Percentiles rank a stretch among this genome's conserved stretches.
Evolutionary conservation across 192 early-diverging fungal species (phyloP).

Genomic region (Jimgerdemannia lactiflua): DNA sequence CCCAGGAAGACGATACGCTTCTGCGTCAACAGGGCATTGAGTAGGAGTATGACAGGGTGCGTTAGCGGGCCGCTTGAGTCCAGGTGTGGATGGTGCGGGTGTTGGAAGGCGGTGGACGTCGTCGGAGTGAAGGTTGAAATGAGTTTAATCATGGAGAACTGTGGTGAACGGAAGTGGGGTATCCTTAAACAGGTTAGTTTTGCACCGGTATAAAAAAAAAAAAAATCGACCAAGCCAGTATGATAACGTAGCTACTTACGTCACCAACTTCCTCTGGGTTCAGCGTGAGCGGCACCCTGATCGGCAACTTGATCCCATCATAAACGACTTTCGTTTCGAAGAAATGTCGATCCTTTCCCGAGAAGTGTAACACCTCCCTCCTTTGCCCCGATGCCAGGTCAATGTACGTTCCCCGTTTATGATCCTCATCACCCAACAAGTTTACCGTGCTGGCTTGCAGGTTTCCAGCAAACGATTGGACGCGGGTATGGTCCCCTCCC

Average conservation of each 20-base stretch:
- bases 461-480: background rate
- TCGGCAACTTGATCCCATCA: constrained; percentile 79
- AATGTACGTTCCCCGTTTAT: constrained; percentile 45
- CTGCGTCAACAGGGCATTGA: constrained; percentile 91
- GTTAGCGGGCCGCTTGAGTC: constrained; percentile 82
- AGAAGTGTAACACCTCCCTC: constrained; percentile 36
- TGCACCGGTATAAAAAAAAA: constrained; percentile 5
- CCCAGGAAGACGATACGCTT: constrained; percentile 93
- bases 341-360: constrained; percentile 84
- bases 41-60: constrained; percentile 81
- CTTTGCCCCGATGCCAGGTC: constrained; percentile 42
- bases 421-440: constrained; percentile 6
- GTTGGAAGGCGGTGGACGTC: constrained; percentile 35
- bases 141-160: constrained; percentile 83
- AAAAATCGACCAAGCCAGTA: background rate
- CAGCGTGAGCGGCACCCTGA: constrained; percentile 83
- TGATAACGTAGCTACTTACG: constrained; percentile 42
- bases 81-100: constrained; percentile 82
- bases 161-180: background rate
- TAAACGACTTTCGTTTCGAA: constrained; percentile 87
- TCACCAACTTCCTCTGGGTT: constrained; percentile 92
- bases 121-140: constrained; percentile 72
- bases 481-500: constrained; percentile 10
- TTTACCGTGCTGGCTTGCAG: background rate
- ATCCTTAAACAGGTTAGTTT: background rate